A percentile compares a stretch with the other conserved stretches of the same genome.
These are phyloP conservation scores for Xylaria telfairii DNA, from an alignment of 495 filamentous ascomycete genomes.

Conservation along the genomic window DNA sequence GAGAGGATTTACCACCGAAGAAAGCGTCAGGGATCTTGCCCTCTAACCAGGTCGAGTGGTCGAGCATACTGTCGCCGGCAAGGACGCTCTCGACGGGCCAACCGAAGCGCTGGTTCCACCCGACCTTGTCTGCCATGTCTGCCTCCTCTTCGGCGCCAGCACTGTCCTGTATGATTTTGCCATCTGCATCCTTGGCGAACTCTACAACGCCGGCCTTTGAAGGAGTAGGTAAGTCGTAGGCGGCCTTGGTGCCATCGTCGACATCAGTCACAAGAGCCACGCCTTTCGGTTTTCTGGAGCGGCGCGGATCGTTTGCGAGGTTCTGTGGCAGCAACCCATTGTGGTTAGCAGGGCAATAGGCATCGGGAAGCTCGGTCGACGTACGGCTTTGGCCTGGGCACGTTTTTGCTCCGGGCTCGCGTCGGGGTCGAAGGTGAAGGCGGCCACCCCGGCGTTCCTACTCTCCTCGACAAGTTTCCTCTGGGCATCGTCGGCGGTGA, in stretches of 20 bases:
- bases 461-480: constrained; percentile 74
- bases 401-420: constrained; percentile 84
- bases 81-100: constrained; percentile 56
- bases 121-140: constrained; percentile 70
- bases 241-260: constrained; percentile 69
- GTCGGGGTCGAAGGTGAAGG: constrained; percentile 86
- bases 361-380: constrained; percentile 40
- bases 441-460: constrained; percentile 74
- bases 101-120: constrained; percentile 89
- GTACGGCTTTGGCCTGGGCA: constrained; percentile 76
- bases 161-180: constrained; percentile 51
- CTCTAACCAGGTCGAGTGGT: constrained; percentile 90
- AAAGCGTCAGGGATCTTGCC: constrained; percentile 84
- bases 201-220: constrained; percentile 68
- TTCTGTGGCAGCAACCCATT: constrained; percentile 35
- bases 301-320: constrained; percentile 64
- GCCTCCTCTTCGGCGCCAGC: constrained; percentile 63
- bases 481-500: constrained; percentile 74
- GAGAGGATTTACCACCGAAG: constrained; percentile 73
- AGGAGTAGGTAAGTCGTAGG: constrained; percentile 80
- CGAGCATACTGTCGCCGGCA: constrained; percentile 71
- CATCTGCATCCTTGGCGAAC: constrained; percentile 48
- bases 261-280: constrained; percentile 77
- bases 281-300: constrained; percentile 67
- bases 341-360: constrained; percentile 18